Conservation (phyloP, 306 rosid genomes). For the Dryas octopetala region DNA sequence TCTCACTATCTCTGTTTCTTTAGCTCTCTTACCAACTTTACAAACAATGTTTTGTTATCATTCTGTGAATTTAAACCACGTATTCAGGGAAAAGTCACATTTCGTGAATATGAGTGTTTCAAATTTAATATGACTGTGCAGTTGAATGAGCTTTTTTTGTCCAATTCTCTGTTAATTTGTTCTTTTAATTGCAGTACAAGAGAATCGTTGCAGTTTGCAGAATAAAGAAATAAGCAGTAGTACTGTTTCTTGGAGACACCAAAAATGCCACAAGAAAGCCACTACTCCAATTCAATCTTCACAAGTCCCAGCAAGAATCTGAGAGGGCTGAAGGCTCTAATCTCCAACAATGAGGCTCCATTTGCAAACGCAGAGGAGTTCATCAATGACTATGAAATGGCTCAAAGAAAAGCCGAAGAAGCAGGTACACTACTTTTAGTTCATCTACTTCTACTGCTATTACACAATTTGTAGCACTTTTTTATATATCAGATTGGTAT, state of each 20-base stretch:
- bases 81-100: too few relatives aligned
- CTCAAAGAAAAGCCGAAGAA: constrained; percentile 98
- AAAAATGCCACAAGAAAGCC: constrained; percentile 71
- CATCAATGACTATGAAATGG: constrained; percentile 83
- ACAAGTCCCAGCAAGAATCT: constrained; percentile 64
- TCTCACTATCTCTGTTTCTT: neutral
- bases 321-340: constrained; percentile 62
- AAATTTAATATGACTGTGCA: neutral
- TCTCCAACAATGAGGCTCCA: constrained; percentile 40
- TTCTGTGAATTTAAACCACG: too few relatives aligned
- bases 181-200: neutral
- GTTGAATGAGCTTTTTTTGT: constrained; percentile 6
- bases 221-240: constrained; percentile 4
- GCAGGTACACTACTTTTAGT: constrained; percentile 52
- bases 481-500: too few relatives aligned
- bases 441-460: too few relatives aligned
- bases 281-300: constrained; percentile 31
- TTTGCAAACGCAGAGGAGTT: constrained; percentile 53
- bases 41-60: too few relatives aligned
- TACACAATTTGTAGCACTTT: too few relatives aligned
- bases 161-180: neutral
- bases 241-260: neutral
- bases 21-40: neutral
- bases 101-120: too few relatives aligned
- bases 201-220: constrained; percentile 5